Base-by-base conservation (phyloP, 371 early-diverging fungal species). In the Rhizopus stolonifer region DNA sequence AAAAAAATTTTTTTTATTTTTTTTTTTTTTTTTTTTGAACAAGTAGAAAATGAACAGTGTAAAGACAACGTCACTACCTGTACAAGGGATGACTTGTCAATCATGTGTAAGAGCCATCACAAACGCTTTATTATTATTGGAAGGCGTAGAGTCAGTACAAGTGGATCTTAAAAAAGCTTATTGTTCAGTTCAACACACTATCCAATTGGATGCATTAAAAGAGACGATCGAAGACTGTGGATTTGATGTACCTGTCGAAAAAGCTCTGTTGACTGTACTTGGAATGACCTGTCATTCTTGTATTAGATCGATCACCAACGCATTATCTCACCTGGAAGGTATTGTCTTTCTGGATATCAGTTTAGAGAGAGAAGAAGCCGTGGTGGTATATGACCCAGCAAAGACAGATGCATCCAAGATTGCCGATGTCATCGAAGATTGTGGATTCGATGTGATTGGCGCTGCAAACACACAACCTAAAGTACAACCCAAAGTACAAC, bases 261-360 rank as follows among this genome's bases (percentile, higher is more conserved):
- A 56, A 1, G 45, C 72, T 13, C 60, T 49, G 15, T 56, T 83
- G 18, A 70, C 76, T 32, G 84, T 93, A 22, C 40, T 74, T 21
- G 93, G 94, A 14, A 93, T 93, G 93, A 92, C 90, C 13, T 93
- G 93, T 69, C 79, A 85, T 46, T 89, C 91, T 13, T 93, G 93
- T 56, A 92, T 92, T 6, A 74, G 53, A 14, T 65, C 36, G 11
- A 36, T 36, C 70, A 4, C 70, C 88, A 4, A 84, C 89, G 49
- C 76, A 34, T 46, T 19, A 19, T 51, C 49, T 17, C 33, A 58
- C 0, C 52, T 72, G 10, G 61, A 63, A 6, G 49, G 58, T 52
- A 59, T 57, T 1, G 46, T 72, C 18, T 45, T 40, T 7, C 65
- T 71, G 13, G n/a, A 33, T 4, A 83, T 90, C 11, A 72, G 76